Percentiles rank a stretch among this genome's conserved stretches.
These are phyloP conservation scores for Puccinia hordei DNA, from an alignment of 1,284 basidiomycete genomes.

Conservation along the genomic window DNA sequence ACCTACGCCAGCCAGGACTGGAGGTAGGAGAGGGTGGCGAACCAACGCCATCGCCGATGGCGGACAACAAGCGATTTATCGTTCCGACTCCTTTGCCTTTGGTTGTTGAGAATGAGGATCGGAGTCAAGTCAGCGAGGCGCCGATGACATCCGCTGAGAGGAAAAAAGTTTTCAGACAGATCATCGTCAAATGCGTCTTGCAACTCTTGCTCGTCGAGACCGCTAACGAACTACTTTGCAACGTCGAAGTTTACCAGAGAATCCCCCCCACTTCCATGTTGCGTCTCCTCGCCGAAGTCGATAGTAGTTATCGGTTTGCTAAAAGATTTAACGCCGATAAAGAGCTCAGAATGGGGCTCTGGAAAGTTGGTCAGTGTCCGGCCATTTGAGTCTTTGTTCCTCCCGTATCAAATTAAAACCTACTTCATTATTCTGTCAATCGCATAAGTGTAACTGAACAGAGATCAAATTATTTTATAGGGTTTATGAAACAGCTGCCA, in stretches of 20 bases:
- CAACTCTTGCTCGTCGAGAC: constrained; percentile 97
- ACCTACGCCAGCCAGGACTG: constrained; percentile 65
- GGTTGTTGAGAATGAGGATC: constrained; percentile 51
- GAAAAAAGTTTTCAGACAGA: constrained; percentile 92
- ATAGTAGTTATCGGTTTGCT: constrained; percentile 96
- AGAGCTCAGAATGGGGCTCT: constrained; percentile 89
- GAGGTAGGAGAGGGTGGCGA: constrained; percentile 59
- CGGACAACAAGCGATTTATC: constrained; percentile 66
- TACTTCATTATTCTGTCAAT: background rate
- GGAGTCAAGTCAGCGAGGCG: constrained; percentile 29
- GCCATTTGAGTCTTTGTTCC: background rate
- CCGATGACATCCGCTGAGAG: constrained; percentile 67
- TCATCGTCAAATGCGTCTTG: constrained; percentile 99
- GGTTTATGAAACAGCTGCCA: constrained; percentile 99
- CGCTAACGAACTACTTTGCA: constrained; percentile 90
- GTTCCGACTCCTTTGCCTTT: constrained; percentile 78
- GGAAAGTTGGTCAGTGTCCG: constrained; percentile 85
- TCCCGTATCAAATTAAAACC: background rate
- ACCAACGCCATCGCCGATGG: constrained; percentile 45
- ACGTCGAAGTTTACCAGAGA: constrained; percentile 84
- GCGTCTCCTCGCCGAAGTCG: constrained; percentile 87
- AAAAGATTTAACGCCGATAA: constrained; percentile 98
- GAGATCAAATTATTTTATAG: constrained; percentile 61
- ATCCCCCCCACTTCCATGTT: constrained; percentile 93
- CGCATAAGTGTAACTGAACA: background rate